These are phyloP conservation scores for Aspergillus hancockii DNA, from an alignment of 495 filamentous ascomycete species.

Conservation along the genomic window DNA sequence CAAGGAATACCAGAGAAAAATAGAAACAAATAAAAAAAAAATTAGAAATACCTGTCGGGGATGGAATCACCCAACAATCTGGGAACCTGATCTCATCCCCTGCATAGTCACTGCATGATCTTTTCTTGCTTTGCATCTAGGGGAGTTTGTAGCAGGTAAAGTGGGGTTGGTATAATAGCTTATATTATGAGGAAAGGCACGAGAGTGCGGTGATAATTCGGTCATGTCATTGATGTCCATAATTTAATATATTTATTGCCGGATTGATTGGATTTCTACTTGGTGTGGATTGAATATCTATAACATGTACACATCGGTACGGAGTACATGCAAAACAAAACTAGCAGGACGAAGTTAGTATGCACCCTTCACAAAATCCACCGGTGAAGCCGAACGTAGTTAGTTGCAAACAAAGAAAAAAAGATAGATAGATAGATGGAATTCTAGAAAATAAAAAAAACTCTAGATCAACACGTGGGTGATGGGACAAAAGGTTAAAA, in stretches of 20 bases:
- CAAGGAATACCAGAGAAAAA: background rate
- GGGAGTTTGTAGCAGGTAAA: background rate
- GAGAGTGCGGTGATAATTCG: background rate
- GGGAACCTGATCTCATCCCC: background rate
- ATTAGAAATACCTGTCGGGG: background rate
- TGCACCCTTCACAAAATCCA: too few relatives aligned
- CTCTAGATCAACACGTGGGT: background rate
- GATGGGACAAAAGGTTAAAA: background rate
- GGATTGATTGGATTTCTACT: too few relatives aligned
- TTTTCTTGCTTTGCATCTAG: background rate
- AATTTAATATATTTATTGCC: background rate
- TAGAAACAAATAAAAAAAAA: background rate
- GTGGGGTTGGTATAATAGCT: background rate
- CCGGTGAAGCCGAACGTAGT: too few relatives aligned
- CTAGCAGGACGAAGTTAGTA: too few relatives aligned
- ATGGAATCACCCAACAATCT: background rate
- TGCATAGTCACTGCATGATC: constrained; percentile 1
- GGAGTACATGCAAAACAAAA: too few relatives aligned
- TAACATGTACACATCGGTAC: background rate
- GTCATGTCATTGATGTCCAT: background rate
- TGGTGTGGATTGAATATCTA: background rate
- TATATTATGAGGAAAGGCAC: background rate
- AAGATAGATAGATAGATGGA: too few relatives aligned
- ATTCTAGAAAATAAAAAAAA: background rate
- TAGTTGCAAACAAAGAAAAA: too few relatives aligned